These are phyloP conservation scores for Yamadazyma philogaea DNA, from an alignment of 805 yeast species.

Conservation along the genomic window DNA sequence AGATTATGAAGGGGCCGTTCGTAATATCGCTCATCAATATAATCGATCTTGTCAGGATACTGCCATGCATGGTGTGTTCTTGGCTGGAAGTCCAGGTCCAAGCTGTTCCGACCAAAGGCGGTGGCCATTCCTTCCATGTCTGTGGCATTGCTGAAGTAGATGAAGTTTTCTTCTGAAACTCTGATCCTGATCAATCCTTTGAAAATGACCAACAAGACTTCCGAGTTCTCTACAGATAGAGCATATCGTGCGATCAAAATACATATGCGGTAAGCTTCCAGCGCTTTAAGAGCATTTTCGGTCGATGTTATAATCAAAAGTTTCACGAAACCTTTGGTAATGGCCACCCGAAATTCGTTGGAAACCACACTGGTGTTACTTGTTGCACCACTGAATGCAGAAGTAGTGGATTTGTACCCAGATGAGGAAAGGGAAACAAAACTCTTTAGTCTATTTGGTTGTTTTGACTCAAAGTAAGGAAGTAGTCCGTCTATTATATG, in stretches of 20 bases:
- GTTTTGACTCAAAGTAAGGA: conserved; percentile 13
- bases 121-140: conserved; percentile 69
- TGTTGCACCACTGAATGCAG: conserved; percentile 10
- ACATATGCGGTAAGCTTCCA: conserved; percentile 27
- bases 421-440: conserved; percentile 25
- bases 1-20: conserved; percentile 36
- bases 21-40: conserved; percentile 44
- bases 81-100: conserved; percentile 21
- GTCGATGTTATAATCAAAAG: conserved; percentile 24
- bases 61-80: conserved; percentile 43
- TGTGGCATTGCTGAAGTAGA: conserved; percentile 50
- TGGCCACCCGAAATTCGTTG: conserved; percentile 12
- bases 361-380: conserved; percentile 8
- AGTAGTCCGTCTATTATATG: conserved; percentile 11
- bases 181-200: conserved; percentile 56
- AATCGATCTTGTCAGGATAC: conserved; percentile 55
- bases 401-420: conserved; percentile 8
- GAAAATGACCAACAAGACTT: conserved; percentile 45
- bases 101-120: conserved; percentile 50
- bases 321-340: conserved; percentile 25
- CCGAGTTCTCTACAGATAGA: conserved; percentile 30
- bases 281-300: conserved; percentile 25
- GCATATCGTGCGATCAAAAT: conserved; percentile 35
- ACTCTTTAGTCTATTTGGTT: conserved; percentile 21
- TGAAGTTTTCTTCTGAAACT: conserved; percentile 38